Conservation (phyloP, 1,139 yeast species). For the Kodamaea sp. region DNA sequence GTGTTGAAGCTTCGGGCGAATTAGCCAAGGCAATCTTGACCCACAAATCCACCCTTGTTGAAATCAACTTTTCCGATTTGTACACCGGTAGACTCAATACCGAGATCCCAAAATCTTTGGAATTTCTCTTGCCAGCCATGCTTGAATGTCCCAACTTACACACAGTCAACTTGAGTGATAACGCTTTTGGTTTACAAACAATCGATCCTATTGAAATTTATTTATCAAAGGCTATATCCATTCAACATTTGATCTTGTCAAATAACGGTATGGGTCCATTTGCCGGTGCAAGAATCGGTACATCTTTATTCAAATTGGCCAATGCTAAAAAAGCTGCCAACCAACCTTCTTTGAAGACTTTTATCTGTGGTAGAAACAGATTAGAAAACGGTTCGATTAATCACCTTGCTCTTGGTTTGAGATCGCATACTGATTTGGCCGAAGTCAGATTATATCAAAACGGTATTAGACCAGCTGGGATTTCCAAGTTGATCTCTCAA, state of each 20-base stretch:
- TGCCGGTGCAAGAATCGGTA: constrained; percentile 93
- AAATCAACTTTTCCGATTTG: constrained; percentile 82
- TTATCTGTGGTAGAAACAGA: constrained; percentile 94
- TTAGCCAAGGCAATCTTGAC: constrained; percentile 59
- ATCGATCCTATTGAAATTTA: constrained; percentile 84
- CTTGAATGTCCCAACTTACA: constrained; percentile 63
- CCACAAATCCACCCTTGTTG: constrained; percentile 50
- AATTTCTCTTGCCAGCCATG: constrained; percentile 67
- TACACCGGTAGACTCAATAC: constrained; percentile 93
- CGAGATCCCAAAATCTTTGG: constrained; percentile 85
- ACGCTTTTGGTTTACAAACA: constrained; percentile 95
- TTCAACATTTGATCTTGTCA: constrained; percentile 82
- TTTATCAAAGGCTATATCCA: constrained; percentile 68
- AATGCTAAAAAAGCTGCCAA: constrained; percentile 50
- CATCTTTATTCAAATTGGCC: constrained; percentile 73
- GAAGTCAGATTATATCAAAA: constrained; percentile 85
- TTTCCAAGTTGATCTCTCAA: constrained; percentile 64
- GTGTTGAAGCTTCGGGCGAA: constrained; percentile 79
- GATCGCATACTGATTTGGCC: constrained; percentile 69
- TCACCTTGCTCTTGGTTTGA: constrained; percentile 71
- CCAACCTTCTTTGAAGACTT: constrained; percentile 60
- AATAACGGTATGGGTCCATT: constrained; percentile 98
- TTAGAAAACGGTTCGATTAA: constrained; percentile 90
- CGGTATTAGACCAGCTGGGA: constrained; percentile 94
- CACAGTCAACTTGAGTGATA: constrained; percentile 83